Evolutionary conservation across 75 land plant genomes (phyloP).

Genomic region (Pseudotsuga menziesii): DNA sequence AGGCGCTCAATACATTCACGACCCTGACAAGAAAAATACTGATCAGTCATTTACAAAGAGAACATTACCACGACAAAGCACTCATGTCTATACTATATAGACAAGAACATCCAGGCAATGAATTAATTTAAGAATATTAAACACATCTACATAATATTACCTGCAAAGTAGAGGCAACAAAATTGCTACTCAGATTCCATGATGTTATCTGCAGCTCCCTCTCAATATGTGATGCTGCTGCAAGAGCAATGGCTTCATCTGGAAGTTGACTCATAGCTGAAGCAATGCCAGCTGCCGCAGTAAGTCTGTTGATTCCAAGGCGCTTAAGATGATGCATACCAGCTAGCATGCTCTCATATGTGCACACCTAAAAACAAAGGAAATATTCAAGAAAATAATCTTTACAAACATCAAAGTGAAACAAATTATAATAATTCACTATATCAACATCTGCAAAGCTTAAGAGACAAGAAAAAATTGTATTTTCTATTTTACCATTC

Average conservation of each 20-base stretch:
- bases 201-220: slow-evolving; percentile 95
- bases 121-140: background rate
- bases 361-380: slow-evolving; percentile 60
- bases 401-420: no score
- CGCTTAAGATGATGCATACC: slow-evolving; percentile 86
- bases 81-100: no score
- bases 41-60: background rate
- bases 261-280: slow-evolving; percentile 97
- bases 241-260: slow-evolving; percentile 88
- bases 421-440: no score
- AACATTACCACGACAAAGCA: no score
- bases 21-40: slow-evolving; percentile 36
- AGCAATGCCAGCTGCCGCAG: slow-evolving; percentile 66
- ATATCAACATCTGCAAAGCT: no score
- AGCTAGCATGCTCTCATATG: slow-evolving; percentile 99
- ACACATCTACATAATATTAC: slow-evolving; percentile 24
- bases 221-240: slow-evolving; percentile 99
- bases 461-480: no score
- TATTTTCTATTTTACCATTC: no score
- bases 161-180: slow-evolving; percentile 90
- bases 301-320: slow-evolving; percentile 76
- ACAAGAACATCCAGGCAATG: background rate
- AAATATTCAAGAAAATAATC: background rate
- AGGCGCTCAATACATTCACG: slow-evolving; percentile 87
- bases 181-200: slow-evolving; percentile 94